Evolutionary conservation across 1,139 yeast genomes (phyloP).

Genomic region (Blastobotrys apis): DNA sequence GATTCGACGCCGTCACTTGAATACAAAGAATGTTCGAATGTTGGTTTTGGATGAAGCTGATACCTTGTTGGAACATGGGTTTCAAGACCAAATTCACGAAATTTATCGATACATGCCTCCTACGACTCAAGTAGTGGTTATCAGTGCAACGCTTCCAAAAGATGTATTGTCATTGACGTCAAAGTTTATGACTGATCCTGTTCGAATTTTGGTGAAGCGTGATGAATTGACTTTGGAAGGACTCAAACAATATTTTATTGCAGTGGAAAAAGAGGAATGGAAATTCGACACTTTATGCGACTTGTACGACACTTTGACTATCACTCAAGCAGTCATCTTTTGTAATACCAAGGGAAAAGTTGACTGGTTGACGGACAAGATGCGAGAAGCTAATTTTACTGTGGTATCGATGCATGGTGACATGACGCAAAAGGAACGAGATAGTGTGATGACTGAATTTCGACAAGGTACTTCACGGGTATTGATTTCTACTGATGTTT

Average conservation of each 20-base stretch:
- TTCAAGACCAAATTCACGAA: slow-evolving; percentile 96
- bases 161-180: slow-evolving; percentile 96
- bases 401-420: slow-evolving; percentile 98
- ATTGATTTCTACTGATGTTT: slow-evolving; percentile 92
- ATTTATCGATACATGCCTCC: slow-evolving; percentile 92
- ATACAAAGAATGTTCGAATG: slow-evolving; percentile 89
- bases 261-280: slow-evolving; percentile 88
- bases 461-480: slow-evolving; percentile 98
- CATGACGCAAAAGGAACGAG: slow-evolving; percentile 95
- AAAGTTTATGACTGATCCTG: slow-evolving; percentile 96
- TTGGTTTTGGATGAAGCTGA: slow-evolving; percentile 99
- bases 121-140: slow-evolving; percentile 91
- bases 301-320: slow-evolving; percentile 94
- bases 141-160: slow-evolving; percentile 97
- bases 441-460: slow-evolving; percentile 96
- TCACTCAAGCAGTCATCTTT: slow-evolving; percentile 98
- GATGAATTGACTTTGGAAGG: slow-evolving; percentile 98
- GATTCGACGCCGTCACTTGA: slow-evolving; percentile 91
- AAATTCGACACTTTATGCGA: slow-evolving; percentile 96
- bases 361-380: slow-evolving; percentile 84
- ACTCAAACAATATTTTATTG: slow-evolving; percentile 93
- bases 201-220: slow-evolving; percentile 94
- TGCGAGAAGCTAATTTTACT: slow-evolving; percentile 84
- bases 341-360: slow-evolving; percentile 99
- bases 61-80: slow-evolving; percentile 95